Evolutionary conservation across 345 rosid species (phyloP), one percentile per base, ranked within the genome.

Genomic region (Salix suchowensis): DNA sequence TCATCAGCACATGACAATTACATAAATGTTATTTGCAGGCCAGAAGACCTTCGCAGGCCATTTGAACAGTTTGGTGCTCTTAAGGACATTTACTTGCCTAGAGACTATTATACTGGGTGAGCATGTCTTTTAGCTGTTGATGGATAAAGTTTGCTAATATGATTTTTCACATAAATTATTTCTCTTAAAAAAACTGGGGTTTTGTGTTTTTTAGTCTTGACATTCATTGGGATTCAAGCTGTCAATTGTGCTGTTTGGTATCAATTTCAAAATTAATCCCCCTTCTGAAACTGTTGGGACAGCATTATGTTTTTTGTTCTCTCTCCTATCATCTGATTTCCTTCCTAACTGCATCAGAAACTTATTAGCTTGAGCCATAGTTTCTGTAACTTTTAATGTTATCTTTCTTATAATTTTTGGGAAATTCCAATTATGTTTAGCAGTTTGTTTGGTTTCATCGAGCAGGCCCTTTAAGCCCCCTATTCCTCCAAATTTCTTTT

Each of bases 101-200:
- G 93, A 68, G 96, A 96, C 81, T 93, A 91, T 80, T 85, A 96
- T 80, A 91, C 96, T 73, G 98, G 99, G 97, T 96, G 83, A 89
- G 91, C 61, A 34, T 12, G 68, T 23, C 39, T 5, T 37, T 39
- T 40, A 37, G 14, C 40, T 61, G 52, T 68, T 34, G 1, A 44
- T 74, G 18, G 65, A 6, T 69, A 16, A 15, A 68, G n/a, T 23
- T 44, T 13, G 30, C 26, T 30, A 15, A 58, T 50, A n/a, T n/a
- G 16, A 2, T 13, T 1, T 79, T 65, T 65, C n/a, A 36, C 11
- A 36, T 67, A 5, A 8, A 42, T 2, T 46, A 14, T 65, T 44
- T 66, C 7, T 39, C n/a, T 11, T 3, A n/a, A 58, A 55, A 34
- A 58, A n/a, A 3, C 4, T 23, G 2, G 28, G 14, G 28, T 23